phyloP scores from a whole-genome alignment of 179 eudicot genomes.

The Vitellaria paradoxa region DNA sequence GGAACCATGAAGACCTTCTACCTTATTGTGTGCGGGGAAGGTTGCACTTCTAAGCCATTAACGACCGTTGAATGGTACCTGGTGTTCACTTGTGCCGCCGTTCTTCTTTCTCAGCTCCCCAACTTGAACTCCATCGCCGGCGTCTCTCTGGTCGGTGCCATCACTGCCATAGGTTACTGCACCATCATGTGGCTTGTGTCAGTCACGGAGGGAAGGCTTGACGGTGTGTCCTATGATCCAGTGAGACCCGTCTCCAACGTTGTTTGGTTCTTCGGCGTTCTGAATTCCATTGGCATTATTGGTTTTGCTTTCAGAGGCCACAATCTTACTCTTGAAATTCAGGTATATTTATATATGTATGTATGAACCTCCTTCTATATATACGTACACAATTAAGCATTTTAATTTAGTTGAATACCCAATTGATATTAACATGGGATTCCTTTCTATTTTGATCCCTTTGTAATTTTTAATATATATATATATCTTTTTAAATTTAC shows the following conservation, averaged over 20 bases:
- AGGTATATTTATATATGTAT: constrained; percentile 19
- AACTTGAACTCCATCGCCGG: constrained; percentile 89
- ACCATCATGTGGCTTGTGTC: constrained; percentile 60
- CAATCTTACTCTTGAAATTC: constrained; percentile 76
- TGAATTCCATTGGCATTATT: constrained; percentile 74
- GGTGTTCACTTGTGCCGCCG: constrained; percentile 70
- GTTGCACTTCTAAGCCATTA: constrained; percentile 41
- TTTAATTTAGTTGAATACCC: too few relatives aligned
- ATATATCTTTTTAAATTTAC: too few relatives aligned
- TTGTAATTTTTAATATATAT: too few relatives aligned
- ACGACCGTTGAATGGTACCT: constrained; percentile 76
- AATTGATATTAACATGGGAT: too few relatives aligned
- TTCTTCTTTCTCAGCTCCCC: constrained; percentile 70
- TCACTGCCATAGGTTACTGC: constrained; percentile 72
- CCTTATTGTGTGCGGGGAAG: constrained; percentile 24
- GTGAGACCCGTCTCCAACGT: constrained; percentile 27
- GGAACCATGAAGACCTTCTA: constrained; percentile 27
- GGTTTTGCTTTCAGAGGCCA: constrained; percentile 86
- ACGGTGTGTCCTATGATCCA: constrained; percentile 56
- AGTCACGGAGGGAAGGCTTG: constrained; percentile 52
- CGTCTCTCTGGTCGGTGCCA: constrained; percentile 66
- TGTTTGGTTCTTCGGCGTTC: constrained; percentile 42
- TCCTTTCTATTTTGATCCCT: too few relatives aligned
- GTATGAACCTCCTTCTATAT: too few relatives aligned
- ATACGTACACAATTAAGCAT: too few relatives aligned